Evolutionary conservation across 1,284 basidiomycete genomes (phyloP), one percentile per base, ranked within the genome.

Genomic region (Rhodotorula sp.): DNA sequence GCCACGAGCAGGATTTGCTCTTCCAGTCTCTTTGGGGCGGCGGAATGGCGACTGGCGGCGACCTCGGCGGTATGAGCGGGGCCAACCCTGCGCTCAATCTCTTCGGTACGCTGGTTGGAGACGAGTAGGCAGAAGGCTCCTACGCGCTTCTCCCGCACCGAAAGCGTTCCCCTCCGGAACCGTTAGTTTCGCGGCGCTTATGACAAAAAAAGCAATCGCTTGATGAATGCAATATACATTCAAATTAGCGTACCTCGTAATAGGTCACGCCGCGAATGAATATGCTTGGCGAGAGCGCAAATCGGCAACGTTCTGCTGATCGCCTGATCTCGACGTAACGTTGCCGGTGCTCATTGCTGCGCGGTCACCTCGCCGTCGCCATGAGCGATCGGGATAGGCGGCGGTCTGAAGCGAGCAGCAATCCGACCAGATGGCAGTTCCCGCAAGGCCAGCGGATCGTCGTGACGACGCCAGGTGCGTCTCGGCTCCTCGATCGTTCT

Each of bases 1-100:
- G 69, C n/a, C 67, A 59, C 49, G 74, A 76, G 60, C 74, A 76
- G 61, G 74, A 76, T 55, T 18, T 73, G 56, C 60, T 76, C 56
- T 73, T 76, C 66, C 68, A 75, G 63, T 70, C 65, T 56, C 28
- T 76, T 58, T 71, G 71, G 71, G 68, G 66, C 15, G 49, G 60
- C 48, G 60, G 60, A 10, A 49, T 61, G 66, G 48, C 49, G 31
- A 21, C 61, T n/a, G 66, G 67, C 52, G 71, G 67, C 10, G 43
- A 52, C 47, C 31, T 19, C 43, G 65, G 67, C 48, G 62, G 62
- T 12, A 31, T 26, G 14, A 64, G 63, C 10, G 48, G 58, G 2
- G 31, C 58, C n/a, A 73, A 66, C 28, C 67, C 68, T 26, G 63
- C 70, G 50, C 49, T 74, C 16, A 69, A 69, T 38, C 54, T 74